These are phyloP conservation scores for Conidiobolus incongruus DNA, from an alignment of 371 early-diverging fungal species.

Conservation along the genomic window DNA sequence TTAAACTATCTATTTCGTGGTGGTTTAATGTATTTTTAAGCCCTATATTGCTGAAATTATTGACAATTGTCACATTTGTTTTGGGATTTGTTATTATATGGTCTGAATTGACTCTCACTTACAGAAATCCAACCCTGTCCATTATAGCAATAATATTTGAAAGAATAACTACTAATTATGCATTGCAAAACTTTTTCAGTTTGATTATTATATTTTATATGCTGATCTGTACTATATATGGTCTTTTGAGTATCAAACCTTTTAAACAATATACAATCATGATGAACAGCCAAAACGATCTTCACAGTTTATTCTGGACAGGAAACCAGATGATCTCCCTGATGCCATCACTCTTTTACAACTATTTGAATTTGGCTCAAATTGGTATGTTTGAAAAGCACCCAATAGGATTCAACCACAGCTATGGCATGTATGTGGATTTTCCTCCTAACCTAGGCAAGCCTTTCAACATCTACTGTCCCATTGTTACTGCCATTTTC, in stretches of 20 bases:
- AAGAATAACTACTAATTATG: not conserved
- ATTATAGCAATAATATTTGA: not conserved
- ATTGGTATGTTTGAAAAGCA: not conserved
- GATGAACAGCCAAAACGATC: not conserved
- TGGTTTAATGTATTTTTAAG: not conserved
- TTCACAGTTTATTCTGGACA: not conserved
- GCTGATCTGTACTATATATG: not conserved
- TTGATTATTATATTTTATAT: not conserved
- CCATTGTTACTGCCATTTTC: not conserved
- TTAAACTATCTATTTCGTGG: not conserved
- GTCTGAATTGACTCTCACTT: not conserved
- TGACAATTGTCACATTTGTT: not conserved
- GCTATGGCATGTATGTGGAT: not conserved
- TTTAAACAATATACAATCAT: conserved; percentile 1
- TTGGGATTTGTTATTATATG: not conserved
- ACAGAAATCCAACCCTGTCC: not conserved
- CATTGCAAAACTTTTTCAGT: not conserved
- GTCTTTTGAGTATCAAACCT: not conserved
- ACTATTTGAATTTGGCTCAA: not conserved
- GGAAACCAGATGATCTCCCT: not conserved
- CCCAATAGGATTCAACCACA: not conserved
- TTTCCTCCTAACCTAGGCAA: not conserved
- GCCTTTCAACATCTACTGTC: not conserved
- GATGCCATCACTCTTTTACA: not conserved
- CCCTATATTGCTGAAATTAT: not conserved